phyloP scores from a whole-genome alignment of 2,329 filamentous ascomycete species.

The Thelonectria blattea region DNA sequence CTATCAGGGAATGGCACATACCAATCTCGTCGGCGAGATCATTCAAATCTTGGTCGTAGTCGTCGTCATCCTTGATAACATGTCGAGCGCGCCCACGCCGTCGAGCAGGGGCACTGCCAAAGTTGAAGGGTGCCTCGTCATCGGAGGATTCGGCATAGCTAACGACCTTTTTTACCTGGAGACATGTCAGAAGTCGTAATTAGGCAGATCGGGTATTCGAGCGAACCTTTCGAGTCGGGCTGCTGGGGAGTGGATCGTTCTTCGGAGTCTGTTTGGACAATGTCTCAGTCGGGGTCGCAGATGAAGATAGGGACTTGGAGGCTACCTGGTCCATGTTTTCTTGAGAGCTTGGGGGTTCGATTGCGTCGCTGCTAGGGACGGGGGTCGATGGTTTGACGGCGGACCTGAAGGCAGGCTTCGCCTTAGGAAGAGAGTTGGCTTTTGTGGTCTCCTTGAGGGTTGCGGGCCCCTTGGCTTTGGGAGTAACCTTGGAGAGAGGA shows the following conservation, averaged over 20 bases:
- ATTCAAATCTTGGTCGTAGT: slow-evolving; percentile 73
- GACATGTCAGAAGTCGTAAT: slow-evolving; percentile 3
- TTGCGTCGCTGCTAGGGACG: slow-evolving; percentile 79
- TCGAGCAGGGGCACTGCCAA: slow-evolving; percentile 47
- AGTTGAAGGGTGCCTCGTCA: slow-evolving; percentile 73
- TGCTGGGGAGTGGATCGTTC: slow-evolving; percentile 53
- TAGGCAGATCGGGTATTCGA: too few relatives aligned
- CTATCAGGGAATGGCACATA: slow-evolving; percentile 37
- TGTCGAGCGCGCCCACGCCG: slow-evolving; percentile 57
- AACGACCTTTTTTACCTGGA: slow-evolving; percentile 61
- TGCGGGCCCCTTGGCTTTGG: slow-evolving; percentile 41
- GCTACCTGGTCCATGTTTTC: slow-evolving; percentile 59
- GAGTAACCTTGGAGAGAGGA: slow-evolving; percentile 41
- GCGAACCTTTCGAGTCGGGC: slow-evolving; percentile 79
- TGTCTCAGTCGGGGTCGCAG: slow-evolving; percentile 43
- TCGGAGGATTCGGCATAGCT: slow-evolving; percentile 89
- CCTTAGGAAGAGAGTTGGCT: slow-evolving; percentile 50
- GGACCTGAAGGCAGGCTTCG: slow-evolving; percentile 52
- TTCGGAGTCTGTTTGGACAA: slow-evolving; percentile 48
- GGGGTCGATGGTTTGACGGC: slow-evolving; percentile 63
- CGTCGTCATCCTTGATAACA: slow-evolving; percentile 70
- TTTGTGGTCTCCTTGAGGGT: slow-evolving; percentile 51
- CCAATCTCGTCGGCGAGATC: slow-evolving; percentile 67
- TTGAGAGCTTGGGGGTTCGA: slow-evolving; percentile 71
- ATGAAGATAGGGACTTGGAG: slow-evolving; percentile 11